These are phyloP conservation scores for Lachancea dasiensis DNA, from an alignment of 805 yeast genomes.

Conservation along the genomic window DNA sequence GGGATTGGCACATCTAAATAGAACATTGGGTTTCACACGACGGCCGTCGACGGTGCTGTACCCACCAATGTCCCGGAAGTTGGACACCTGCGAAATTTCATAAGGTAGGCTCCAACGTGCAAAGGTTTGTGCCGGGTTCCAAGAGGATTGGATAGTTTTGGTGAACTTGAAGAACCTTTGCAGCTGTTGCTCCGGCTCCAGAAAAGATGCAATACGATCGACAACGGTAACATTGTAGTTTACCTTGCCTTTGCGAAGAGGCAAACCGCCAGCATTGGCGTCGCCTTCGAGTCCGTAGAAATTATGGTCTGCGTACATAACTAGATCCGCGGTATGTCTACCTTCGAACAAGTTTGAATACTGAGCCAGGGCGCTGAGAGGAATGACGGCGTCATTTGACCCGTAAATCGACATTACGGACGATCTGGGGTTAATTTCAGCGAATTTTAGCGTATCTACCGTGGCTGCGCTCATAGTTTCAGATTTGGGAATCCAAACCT, in stretches of 20 bases:
- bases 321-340: conserved; percentile 51
- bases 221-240: conserved; percentile 56
- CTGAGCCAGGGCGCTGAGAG: conserved; percentile 51
- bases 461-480: conserved; percentile 49
- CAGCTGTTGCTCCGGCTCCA: conserved; percentile 37
- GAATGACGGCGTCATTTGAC: conserved; percentile 56
- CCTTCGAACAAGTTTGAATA: conserved; percentile 52
- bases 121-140: conserved; percentile 14
- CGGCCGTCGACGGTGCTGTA: conserved; percentile 40
- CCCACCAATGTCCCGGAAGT: conserved; percentile 80
- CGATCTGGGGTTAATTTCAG: conserved; percentile 39
- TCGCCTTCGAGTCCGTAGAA: conserved; percentile 50
- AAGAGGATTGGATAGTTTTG: conserved; percentile 10
- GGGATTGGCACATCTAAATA: conserved; percentile 62
- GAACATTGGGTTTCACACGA: conserved; percentile 44
- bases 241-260: conserved; percentile 42
- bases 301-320: conserved; percentile 76
- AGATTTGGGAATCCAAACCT: conserved; percentile 38
- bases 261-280: conserved; percentile 35
- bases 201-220: conserved; percentile 36
- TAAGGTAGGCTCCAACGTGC: conserved; percentile 24
- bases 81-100: conserved; percentile 37
- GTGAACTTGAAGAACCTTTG: conserved; percentile 41
- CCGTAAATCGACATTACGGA: conserved; percentile 70
- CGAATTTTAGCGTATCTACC: conserved; percentile 41